Percentiles rank a stretch among this genome's conserved stretches.
Evolutionary conservation across 140 eudicot genomes (phyloP).

Genomic region (Senecio squalidus): DNA sequence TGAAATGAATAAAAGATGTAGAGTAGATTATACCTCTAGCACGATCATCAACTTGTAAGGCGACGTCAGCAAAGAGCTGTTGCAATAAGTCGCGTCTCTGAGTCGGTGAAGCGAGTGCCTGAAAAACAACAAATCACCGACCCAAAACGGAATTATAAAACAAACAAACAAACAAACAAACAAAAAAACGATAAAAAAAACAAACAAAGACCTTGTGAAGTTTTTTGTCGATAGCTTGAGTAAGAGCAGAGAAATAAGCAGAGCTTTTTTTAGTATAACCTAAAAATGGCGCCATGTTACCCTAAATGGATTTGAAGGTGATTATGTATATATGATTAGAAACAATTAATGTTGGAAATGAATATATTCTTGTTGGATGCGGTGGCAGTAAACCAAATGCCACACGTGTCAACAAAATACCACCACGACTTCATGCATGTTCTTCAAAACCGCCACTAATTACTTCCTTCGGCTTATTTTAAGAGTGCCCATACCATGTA

Average conservation of each 20-base stretch:
- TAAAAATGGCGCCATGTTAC: background rate
- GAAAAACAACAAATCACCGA: background rate
- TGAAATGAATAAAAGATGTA: background rate
- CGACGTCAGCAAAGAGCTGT: slow-evolving; percentile 73
- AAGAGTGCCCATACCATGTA: too few relatives aligned
- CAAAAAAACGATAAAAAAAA: too few relatives aligned
- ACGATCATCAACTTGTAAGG: slow-evolving; percentile 88
- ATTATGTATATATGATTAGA: too few relatives aligned
- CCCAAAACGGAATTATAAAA: background rate
- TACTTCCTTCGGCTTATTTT: too few relatives aligned
- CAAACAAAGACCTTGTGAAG: background rate
- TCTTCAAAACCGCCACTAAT: too few relatives aligned
- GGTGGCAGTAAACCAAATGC: too few relatives aligned
- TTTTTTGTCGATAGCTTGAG: background rate
- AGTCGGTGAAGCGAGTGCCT: slow-evolving; percentile 82
- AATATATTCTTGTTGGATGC: too few relatives aligned
- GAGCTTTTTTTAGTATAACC: background rate
- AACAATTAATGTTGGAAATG: too few relatives aligned
- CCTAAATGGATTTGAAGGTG: too few relatives aligned
- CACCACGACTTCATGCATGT: too few relatives aligned
- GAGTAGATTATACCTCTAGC: slow-evolving; percentile 47
- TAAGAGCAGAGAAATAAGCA: background rate
- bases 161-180: too few relatives aligned
- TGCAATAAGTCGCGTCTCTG: slow-evolving; percentile 80
- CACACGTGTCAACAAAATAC: too few relatives aligned